Percentiles rank a stretch among this genome's conserved stretches.
phyloP scores from a whole-genome alignment of 306 rosid species.

The Macrotyloma uniflorum region DNA sequence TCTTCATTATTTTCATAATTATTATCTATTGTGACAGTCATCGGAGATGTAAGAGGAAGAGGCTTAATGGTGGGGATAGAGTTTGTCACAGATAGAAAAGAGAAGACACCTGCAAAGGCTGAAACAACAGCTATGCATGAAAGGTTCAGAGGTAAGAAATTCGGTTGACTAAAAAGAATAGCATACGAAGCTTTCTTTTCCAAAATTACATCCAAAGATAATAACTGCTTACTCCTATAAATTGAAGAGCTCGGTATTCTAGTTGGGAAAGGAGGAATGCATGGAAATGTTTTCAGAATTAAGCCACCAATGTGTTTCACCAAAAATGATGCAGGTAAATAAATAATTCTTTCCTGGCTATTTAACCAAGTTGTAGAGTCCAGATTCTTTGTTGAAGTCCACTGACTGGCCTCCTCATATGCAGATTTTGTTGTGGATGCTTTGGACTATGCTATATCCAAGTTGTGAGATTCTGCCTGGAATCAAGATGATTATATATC shows the following conservation, averaged over 20 bases:
- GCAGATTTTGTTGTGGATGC: constrained; percentile 83
- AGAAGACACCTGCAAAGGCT: constrained; percentile 68
- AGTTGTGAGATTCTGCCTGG: constrained; percentile 43
- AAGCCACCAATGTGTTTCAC: constrained; percentile 79
- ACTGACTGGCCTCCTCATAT: neutral
- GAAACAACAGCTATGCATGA: constrained; percentile 65
- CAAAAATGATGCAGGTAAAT: constrained; percentile 67
- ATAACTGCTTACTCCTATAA: constrained; percentile 29
- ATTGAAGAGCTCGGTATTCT: constrained; percentile 67
- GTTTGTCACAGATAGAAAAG: constrained; percentile 59
- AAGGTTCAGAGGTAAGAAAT: constrained; percentile 61
- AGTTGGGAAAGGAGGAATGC: constrained; percentile 75
- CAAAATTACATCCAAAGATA: neutral
- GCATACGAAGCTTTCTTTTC: neutral
- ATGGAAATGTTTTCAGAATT: constrained; percentile 71
- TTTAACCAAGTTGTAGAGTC: neutral
- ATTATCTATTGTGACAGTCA: constrained; percentile 46
- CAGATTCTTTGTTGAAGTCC: neutral
- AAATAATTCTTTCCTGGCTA: constrained; percentile 2
- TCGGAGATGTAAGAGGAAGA: constrained; percentile 78
- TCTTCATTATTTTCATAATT: neutral
- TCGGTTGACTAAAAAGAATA: neutral
- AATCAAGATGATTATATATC: constrained; percentile 2
- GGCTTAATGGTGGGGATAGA: constrained; percentile 79
- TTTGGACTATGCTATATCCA: constrained; percentile 61